Base-by-base conservation (phyloP, 2,329 filamentous ascomycete genomes). In the Arachnomyces sp. region DNA sequence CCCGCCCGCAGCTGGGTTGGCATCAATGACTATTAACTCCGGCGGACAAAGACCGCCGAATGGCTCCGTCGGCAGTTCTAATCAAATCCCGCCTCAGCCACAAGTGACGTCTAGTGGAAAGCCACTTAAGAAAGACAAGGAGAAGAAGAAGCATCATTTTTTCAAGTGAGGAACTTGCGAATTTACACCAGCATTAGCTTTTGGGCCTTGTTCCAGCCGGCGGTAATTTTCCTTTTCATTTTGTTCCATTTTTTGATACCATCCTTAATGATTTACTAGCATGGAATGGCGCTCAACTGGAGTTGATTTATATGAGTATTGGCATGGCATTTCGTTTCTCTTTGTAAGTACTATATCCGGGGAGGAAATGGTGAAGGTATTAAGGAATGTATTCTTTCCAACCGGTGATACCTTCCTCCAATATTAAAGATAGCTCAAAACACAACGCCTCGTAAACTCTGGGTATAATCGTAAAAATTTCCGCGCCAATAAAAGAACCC, bases 81-180 rank as follows among this genome's bases (percentile, higher is more conserved):
- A 54, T 38, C 45, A 45, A 39, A 46, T 53, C 35, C 50, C 51
- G 40, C 49, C 49, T 31, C 57, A 55, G 48, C 52, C 48, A 7
- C 62, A 49, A 56, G 65, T 49, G 21, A 25, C 21, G 9, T 9
- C 17, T 9, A 28, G 31, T 21, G 14, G 34, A 52, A 80, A 78
- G 63, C 82, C 83, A 59, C 65, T 67, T 35, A 59, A 61, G 40
- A 48, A 63, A 37, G 53, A 64, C 28, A 71, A 74, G 52, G 71
- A 71, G 41, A 67, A 72, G 62, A 78, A 79, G 65, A 75, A 76
- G 46, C 70, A 75, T 53, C 72, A 74, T 50, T 74, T 75, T 54
- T 77, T 76, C 54, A 57, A 61, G 45, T 62, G 51, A 44, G 12
- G 21, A 25, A 25, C 21, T 5, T 25, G 9, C 21, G 9, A 25